Conservation (phyloP, 768 basidiomycete genomes). For the Pholiota conissans region DNA sequence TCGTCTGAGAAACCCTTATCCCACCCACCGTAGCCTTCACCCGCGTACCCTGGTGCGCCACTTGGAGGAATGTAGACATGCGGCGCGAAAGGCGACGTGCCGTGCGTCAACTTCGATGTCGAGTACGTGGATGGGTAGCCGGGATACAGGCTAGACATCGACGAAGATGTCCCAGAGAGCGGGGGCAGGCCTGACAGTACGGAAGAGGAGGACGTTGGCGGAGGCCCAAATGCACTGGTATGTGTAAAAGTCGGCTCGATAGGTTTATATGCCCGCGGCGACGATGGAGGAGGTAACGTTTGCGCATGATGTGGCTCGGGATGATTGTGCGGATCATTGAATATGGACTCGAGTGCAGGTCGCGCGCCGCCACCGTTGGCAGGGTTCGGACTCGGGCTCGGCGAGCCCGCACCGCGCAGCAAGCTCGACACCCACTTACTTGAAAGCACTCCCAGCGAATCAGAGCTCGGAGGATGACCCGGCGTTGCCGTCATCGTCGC, state of each 20-base stretch:
- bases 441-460: constrained; percentile 14
- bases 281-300: neutral
- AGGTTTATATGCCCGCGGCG: neutral
- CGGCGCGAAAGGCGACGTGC: constrained; percentile 42
- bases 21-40: constrained; percentile 59
- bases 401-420: constrained; percentile 7
- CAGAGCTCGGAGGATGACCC: constrained; percentile 6
- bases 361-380: neutral
- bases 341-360: constrained; percentile 17
- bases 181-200: neutral
- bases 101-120: constrained; percentile 15
- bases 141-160: constrained; percentile 38
- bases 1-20: constrained; percentile 62
- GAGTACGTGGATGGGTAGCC: constrained; percentile 6
- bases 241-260: constrained; percentile 15
- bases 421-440: constrained; percentile 20
- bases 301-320: constrained; percentile 5
- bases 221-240: constrained; percentile 14
- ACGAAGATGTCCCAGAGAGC: neutral
- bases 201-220: constrained; percentile 1
- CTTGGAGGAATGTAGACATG: constrained; percentile 40
- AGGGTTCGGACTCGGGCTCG: neutral
- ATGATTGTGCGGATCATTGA: neutral
- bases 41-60: constrained; percentile 80
- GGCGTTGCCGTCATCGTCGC: neutral